Evolutionary conservation across 192 early-diverging fungal species (phyloP), one percentile per base, ranked within the genome.

Genomic region (Mortierella alpina): DNA sequence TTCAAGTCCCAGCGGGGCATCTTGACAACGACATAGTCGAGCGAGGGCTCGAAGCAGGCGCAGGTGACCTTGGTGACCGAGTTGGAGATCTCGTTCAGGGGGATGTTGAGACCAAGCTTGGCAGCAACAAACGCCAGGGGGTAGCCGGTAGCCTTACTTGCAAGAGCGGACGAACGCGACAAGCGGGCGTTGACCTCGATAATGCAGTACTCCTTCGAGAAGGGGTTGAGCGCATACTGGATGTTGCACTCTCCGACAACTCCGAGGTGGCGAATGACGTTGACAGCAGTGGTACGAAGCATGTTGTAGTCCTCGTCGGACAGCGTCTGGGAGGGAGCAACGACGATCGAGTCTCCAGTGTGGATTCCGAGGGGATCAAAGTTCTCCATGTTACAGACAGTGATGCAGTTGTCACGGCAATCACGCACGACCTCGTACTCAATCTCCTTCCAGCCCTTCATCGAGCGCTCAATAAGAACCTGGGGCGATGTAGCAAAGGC

Each of bases 361-460:
- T 99, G 98, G 69, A 97, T 98, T 57, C 98, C 98, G 40, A 99
- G 90, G 50, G 97, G 97, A 79, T 99, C 97, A 90, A 99, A 99
- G 92, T 99, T 99, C 84, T 99, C 96, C 97, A 99, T 99, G 84
- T 99, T 98, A 88, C 96, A 99, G 59, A 99, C 97, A 31, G 97
- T 99, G 75, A 99, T 97, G 84, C 97, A 99, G 88, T 99, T 99
- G 86, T 99, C 92, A 31, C 88, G 84, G 73, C 90, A 90, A 84
- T 99, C 97, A 55, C 97, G 92, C 8, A 99, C 97, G 49, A 99
- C 97, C 84, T 99, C 97, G 82, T 99, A 97, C 84, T 99, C 97
- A 52, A 99, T 91, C 87, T 99, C 97, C 87, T 99, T 99, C 97
- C 97, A 99, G 23, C 97, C 97, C 89, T 99, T 99, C 97, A 99